Evolutionary conservation across 371 early-diverging fungal species (phyloP), one percentile per base, ranked within the genome.

Genomic region (Cokeromyces recurvatus): DNA sequence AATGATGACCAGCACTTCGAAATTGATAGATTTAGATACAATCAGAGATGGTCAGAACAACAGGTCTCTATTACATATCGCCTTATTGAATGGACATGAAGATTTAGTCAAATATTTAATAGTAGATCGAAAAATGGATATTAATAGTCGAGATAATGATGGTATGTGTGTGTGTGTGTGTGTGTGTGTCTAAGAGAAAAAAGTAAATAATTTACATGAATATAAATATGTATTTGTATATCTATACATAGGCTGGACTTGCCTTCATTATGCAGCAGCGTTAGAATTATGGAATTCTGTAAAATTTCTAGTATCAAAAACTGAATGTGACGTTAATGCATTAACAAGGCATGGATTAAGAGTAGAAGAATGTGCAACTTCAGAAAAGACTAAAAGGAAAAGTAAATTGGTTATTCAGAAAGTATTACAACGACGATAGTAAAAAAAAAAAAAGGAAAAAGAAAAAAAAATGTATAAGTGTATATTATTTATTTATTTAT

Each of bases 191-290:
- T n/a, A n/a, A n/a, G n/a, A 34, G n/a, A 34, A 9, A 34, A 34
- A 34, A 34, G 7, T 9, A 34, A 14, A 9, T 34, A 9, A 9
- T 11, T 29, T 29, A 8, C 29, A 8, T 29, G 29, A 29, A n/a
- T n/a, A 5, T 8, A 11, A 11, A 29, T 29, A 29, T 29, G 29
- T 38, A 17, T 21, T 35, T 23, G 1, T 32, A n/a, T 34, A 11
- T 23, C 7, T 10, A 27, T 7, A 25, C 10, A 20, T 57, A 70
- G 71, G 72, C n/a, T 70, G 74, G 70, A 70, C 74, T 3, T 64
- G 68, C 24, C 52, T 68, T 38, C 74, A 74, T 53, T 74, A 74
- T 51, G 66, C 74, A 29, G 66, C 74, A 17, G 64, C 66, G 1
- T 48, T 74, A 12, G 60, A 60, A 4, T 51, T 64, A 27, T 74